Evolutionary conservation across 345 rosid species (phyloP).

Genomic region (Hibiscus tridactylites): DNA sequence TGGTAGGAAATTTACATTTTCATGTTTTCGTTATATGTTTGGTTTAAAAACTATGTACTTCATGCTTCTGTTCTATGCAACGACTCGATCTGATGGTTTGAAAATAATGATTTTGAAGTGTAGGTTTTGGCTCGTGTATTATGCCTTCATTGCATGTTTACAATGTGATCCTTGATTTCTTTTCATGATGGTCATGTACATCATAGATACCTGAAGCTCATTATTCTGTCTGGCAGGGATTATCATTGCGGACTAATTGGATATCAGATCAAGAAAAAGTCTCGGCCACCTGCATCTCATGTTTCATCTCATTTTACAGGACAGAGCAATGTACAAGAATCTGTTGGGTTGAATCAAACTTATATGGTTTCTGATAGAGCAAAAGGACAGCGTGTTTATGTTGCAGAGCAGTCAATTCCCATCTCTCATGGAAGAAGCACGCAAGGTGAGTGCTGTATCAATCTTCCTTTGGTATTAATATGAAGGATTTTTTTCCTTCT

Average conservation of each 20-base stretch:
- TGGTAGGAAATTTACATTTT: neutral
- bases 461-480: slow-evolving; percentile 1
- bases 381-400: slow-evolving; percentile 22
- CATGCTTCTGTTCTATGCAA: neutral
- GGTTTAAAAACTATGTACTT: neutral
- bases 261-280: slow-evolving; percentile 47
- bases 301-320: slow-evolving; percentile 19
- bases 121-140: neutral
- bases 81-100: neutral
- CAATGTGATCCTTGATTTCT: neutral
- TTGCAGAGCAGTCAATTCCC: slow-evolving; percentile 8
- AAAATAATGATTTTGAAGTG: neutral
- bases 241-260: slow-evolving; percentile 76
- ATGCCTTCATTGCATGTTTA: neutral
- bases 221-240: slow-evolving; percentile 41
- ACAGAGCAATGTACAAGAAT: slow-evolving; percentile 19
- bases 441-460: slow-evolving; percentile 28
- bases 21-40: neutral
- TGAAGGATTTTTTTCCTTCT: neutral
- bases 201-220: slow-evolving; percentile 6
- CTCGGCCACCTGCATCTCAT: slow-evolving; percentile 20
- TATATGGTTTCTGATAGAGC: slow-evolving; percentile 15
- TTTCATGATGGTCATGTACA: neutral
- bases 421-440: slow-evolving; percentile 15
- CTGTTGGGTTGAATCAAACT: slow-evolving; percentile 21